Evolutionary conservation across 257 asterid species (phyloP), one percentile per base, ranked within the genome.

Genomic region (Solanum piurae): DNA sequence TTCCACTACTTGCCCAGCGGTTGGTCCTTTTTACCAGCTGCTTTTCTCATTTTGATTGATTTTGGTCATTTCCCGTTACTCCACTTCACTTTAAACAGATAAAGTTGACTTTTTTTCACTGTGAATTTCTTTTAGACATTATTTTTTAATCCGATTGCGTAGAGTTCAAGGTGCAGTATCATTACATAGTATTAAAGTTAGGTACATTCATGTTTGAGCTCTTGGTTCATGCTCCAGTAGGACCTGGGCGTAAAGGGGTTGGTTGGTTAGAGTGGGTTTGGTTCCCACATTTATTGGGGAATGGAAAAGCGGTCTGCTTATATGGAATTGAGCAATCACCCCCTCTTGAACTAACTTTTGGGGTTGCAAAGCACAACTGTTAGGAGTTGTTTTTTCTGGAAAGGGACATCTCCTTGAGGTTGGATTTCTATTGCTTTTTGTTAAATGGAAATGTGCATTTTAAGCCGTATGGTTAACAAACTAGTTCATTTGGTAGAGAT

Each of bases 1-100:
- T 91, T 89, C 93, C 76, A 88, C 94, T 44, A 87, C 92, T 86
- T 91, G 91, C 89, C 87, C 93, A 87, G 87, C 94, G 84, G 96
- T 94, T 88, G 87, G 90, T 55, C 20, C 69, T 20, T 16, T 7
- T 14, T 27, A 42, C 40, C 38, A 44, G 66, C 62, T 44, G 25
- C 14, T 46, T 25, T 46, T 80, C 9, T 14, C 25, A 7, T 44
- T 27, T 79, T 25, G 25, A 33, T 79, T 27, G 18, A 44, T 79
- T 79, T 79, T 16, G 27, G n/a, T 27, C 25, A 25, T 16, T 79
- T 79, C 9, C 16, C 6, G 3, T 16, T 44, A 27, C 38, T 79
- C n/a, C 40, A 79, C 85, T 79, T 79, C n/a, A 25, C 20, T 37
- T 9, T 21, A 36, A 44, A 55, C 84, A 25, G 64, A 44, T 79